Evolutionary conservation across 1,284 basidiomycete genomes (phyloP).

Genomic region (Cutaneotrichosporon cutaneum): DNA sequence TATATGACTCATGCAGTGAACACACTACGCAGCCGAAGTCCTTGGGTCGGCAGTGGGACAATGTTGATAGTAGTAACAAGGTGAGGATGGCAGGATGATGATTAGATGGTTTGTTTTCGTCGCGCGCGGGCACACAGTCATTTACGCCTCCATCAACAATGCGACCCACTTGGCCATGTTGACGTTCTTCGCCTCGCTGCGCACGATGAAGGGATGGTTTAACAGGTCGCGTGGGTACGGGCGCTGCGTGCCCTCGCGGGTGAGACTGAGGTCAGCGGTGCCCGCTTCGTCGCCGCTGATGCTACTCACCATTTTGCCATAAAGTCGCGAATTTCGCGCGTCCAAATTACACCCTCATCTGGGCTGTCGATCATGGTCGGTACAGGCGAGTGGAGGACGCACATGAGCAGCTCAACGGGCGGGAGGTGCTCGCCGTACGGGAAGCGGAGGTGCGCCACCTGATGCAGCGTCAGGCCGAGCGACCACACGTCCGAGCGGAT

Average conservation of each 20-base stretch:
- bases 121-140: too few relatives aligned
- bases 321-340: conserved; percentile 86
- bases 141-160: conserved; percentile 60
- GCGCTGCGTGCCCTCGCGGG: conserved; percentile 58
- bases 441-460: conserved; percentile 87
- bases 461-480: conserved; percentile 88
- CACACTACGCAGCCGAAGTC: not conserved
- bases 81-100: not conserved
- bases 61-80: not conserved
- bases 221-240: conserved; percentile 85
- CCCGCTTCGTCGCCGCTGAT: not conserved
- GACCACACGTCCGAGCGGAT: conserved; percentile 99
- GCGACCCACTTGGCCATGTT: conserved; percentile 89
- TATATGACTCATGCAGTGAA: conserved; percentile 10
- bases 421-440: conserved; percentile 76
- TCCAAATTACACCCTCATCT: conserved; percentile 63
- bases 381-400: conserved; percentile 85
- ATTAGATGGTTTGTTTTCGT: too few relatives aligned
- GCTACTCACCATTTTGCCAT: conserved; percentile 74
- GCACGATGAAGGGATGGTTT: conserved; percentile 80
- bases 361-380: conserved; percentile 65
- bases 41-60: not conserved
- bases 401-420: conserved; percentile 89
- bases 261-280: conserved; percentile 30
- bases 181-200: conserved; percentile 75